phyloP scores from a whole-genome alignment of 371 early-diverging fungal species.

The Syncephalis plumigaleata region DNA sequence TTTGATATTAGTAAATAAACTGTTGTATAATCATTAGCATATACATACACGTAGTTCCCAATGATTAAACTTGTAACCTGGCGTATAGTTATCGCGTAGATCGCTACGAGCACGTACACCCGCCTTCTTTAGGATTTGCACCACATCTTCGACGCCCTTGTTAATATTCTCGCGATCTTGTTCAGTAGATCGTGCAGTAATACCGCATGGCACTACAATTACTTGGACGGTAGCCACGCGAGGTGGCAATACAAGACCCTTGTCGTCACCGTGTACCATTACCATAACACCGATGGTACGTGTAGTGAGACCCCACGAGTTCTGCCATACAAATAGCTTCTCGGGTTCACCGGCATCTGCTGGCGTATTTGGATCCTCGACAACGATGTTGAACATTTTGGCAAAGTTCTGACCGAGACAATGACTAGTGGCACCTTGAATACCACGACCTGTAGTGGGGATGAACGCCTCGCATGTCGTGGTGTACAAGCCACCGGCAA shows the following conservation, averaged over 20 bases:
- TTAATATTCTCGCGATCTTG: constrained; percentile 48
- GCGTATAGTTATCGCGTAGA: constrained; percentile 80
- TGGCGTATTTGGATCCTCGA: constrained; percentile 48
- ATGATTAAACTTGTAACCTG: constrained; percentile 99
- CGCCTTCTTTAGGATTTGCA: constrained; percentile 47
- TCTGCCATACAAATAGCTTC: constrained; percentile 90
- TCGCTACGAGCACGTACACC: constrained; percentile 88
- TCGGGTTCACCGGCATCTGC: constrained; percentile 26
- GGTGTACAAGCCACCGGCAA: constrained; percentile 98
- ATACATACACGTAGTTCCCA: constrained; percentile 81
- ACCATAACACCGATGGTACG: constrained; percentile 98
- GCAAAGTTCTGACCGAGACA: constrained; percentile 99
- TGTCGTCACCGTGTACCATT: constrained; percentile 98
- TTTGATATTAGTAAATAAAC: constrained; percentile 99
- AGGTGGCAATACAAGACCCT: constrained; percentile 98
- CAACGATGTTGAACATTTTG: constrained; percentile 93
- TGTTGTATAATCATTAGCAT: too few species aligned
- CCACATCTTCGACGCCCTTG: constrained; percentile 51
- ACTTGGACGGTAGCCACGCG: constrained; percentile 88
- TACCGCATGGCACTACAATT: constrained; percentile 94
- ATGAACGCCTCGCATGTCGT: constrained; percentile 99
- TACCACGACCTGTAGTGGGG: constrained; percentile 96
- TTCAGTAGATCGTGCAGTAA: constrained; percentile 71
- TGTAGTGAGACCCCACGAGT: constrained; percentile 99
- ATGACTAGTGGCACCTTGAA: constrained; percentile 99